phyloP scores from a whole-genome alignment of 2,329 filamentous ascomycete species.

The Didymella pomorum region DNA sequence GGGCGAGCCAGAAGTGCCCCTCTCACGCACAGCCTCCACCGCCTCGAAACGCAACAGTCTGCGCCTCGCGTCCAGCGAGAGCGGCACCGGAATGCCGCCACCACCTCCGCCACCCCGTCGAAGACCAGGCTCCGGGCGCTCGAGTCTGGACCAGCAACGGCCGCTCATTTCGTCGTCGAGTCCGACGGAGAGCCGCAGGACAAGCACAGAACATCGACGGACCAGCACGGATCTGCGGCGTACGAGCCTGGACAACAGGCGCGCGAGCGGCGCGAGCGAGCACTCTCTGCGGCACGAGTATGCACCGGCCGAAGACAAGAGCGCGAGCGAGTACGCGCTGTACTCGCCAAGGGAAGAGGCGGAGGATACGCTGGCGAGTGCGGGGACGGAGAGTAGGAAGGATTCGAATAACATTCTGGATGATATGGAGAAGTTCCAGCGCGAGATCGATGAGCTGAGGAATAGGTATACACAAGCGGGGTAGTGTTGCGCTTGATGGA shows the following conservation, averaged over 20 bases:
- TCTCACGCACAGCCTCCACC: slow-evolving; percentile 38
- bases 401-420: slow-evolving; percentile 45
- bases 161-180: slow-evolving; percentile 31
- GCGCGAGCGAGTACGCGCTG: slow-evolving; percentile 32
- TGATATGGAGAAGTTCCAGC: slow-evolving; percentile 52
- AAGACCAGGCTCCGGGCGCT: slow-evolving; percentile 44
- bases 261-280: slow-evolving; percentile 46
- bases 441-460: slow-evolving; percentile 50
- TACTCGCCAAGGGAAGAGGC: slow-evolving; percentile 42
- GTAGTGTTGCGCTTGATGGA: slow-evolving; percentile 7
- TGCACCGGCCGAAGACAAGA: slow-evolving; percentile 27
- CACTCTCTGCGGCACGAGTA: slow-evolving; percentile 42
- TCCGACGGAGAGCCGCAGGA: slow-evolving; percentile 38
- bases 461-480: slow-evolving; percentile 34
- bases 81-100: slow-evolving; percentile 33
- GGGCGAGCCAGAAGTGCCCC: slow-evolving; percentile 33
- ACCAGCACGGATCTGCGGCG: slow-evolving; percentile 37
- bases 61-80: slow-evolving; percentile 41
- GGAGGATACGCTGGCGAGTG: slow-evolving; percentile 27
- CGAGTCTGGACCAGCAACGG: slow-evolving; percentile 44
- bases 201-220: not conserved
- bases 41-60: slow-evolving; percentile 36
- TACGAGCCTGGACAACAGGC: slow-evolving; percentile 40
- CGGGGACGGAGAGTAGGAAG: slow-evolving; percentile 15
- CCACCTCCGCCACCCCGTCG: slow-evolving; percentile 45